A percentile compares a stretch with the other conserved stretches of the same genome.
Evolutionary conservation across 2,329 filamentous ascomycete species (phyloP).

Genomic region (Microdochium trichocladiopsis): DNA sequence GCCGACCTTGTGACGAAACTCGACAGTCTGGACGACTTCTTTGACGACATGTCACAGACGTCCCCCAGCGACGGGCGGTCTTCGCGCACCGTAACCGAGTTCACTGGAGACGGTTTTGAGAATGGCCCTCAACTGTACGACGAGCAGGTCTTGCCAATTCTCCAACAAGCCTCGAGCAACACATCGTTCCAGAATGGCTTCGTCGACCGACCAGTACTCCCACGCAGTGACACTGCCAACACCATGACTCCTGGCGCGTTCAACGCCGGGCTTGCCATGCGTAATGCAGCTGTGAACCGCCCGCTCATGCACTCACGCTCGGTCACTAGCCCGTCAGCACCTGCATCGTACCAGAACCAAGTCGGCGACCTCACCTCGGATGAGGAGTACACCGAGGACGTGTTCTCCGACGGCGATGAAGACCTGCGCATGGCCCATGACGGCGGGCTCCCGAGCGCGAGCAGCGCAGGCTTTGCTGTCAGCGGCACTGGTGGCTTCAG

Average conservation of each 20-base stretch:
- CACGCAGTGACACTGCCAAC: slow-evolving; percentile 53
- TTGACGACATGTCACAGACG: slow-evolving; percentile 58
- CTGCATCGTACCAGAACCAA: slow-evolving; percentile 45
- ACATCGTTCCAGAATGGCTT: slow-evolving; percentile 87
- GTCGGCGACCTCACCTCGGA: slow-evolving; percentile 61
- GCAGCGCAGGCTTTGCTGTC: background rate
- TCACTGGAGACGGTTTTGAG: slow-evolving; percentile 59
- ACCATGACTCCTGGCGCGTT: slow-evolving; percentile 58
- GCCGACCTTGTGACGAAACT: slow-evolving; percentile 77
- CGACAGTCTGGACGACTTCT: slow-evolving; percentile 76
- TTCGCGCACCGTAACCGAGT: slow-evolving; percentile 57
- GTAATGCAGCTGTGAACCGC: slow-evolving; percentile 33
- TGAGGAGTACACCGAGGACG: slow-evolving; percentile 67
- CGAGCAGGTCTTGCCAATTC: slow-evolving; percentile 83
- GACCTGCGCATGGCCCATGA: slow-evolving; percentile 27
- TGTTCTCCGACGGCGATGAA: slow-evolving; percentile 73
- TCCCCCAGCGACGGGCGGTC: slow-evolving; percentile 57
- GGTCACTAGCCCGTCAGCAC: slow-evolving; percentile 70
- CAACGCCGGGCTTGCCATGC: slow-evolving; percentile 29
- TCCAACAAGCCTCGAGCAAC: slow-evolving; percentile 77
- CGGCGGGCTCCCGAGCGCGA: background rate
- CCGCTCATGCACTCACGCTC: slow-evolving; percentile 74
- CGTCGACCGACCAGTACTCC: slow-evolving; percentile 60
- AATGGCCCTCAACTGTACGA: slow-evolving; percentile 81
- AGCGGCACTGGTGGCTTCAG: slow-evolving; percentile 1